Percentiles rank a stretch among this genome's conserved stretches.
phyloP scores from a whole-genome alignment of 164 flowering plant species.

The Annona squamosa region DNA sequence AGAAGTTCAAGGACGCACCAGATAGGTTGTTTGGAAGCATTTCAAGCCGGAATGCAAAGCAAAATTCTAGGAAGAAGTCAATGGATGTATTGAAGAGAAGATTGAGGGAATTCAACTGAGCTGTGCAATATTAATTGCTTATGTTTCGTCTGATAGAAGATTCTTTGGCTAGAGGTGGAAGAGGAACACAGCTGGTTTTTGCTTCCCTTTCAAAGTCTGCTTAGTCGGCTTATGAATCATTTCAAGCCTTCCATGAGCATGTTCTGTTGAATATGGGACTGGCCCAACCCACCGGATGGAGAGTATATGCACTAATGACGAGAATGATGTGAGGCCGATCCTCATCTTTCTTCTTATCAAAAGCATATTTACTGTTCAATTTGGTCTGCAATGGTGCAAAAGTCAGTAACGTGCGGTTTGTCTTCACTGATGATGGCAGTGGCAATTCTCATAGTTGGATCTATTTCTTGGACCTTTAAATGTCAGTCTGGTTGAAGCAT shows the following conservation, averaged over 20 bases:
- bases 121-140: background rate
- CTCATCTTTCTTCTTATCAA: too few relatives aligned
- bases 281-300: background rate
- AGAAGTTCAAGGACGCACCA: constrained; percentile 70
- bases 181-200: background rate
- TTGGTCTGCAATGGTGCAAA: too few relatives aligned
- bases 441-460: background rate
- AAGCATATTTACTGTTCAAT: too few relatives aligned
- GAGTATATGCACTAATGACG: too few relatives aligned
- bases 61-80: constrained; percentile 66
- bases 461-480: background rate
- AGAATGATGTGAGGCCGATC: too few relatives aligned
- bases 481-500: background rate
- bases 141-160: background rate
- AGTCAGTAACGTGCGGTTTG: too few relatives aligned
- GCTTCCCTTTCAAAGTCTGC: background rate
- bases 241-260: background rate
- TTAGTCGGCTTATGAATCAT: background rate
- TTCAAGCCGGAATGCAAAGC: constrained; percentile 62
- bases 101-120: constrained; percentile 74
- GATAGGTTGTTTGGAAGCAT: constrained; percentile 86
- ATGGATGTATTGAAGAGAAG: constrained; percentile 76
- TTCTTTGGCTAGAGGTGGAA: background rate
- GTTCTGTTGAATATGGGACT: background rate
- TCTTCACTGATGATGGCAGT: background rate